A percentile compares a stretch with the other conserved stretches of the same genome.
Conservation (phyloP, 805 yeast genomes). For the Spathaspora sp. region DNA sequence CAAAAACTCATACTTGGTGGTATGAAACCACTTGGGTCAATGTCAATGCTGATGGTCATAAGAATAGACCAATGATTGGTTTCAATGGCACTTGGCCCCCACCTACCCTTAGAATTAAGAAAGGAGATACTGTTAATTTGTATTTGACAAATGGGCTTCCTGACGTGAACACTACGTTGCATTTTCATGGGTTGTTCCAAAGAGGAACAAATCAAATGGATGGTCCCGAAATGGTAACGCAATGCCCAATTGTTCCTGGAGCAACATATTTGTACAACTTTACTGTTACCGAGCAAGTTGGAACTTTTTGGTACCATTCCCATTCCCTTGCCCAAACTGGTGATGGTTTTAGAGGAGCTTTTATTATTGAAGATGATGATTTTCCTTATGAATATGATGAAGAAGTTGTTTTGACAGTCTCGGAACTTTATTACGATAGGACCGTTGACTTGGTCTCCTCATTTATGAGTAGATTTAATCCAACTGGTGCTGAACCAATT, state of each 20-base stretch:
- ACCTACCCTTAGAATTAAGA: constrained; percentile 74
- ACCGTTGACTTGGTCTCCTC: constrained; percentile 42
- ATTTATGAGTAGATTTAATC: constrained; percentile 65
- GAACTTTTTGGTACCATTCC: constrained; percentile 97
- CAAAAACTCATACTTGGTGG: constrained; percentile 57
- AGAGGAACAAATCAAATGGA: constrained; percentile 76
- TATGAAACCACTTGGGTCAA: constrained; percentile 64
- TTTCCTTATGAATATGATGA: constrained; percentile 60
- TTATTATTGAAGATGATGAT: constrained; percentile 67
- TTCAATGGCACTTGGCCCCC: constrained; percentile 79
- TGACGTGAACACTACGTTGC: constrained; percentile 70
- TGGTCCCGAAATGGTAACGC: constrained; percentile 85
- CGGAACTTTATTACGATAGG: constrained; percentile 63
- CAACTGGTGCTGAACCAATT: constrained; percentile 83
- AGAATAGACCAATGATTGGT: constrained; percentile 56
- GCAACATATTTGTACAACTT: constrained; percentile 78
- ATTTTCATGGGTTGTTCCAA: constrained; percentile 93
- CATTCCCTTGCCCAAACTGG: constrained; percentile 88
- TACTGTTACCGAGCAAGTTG: constrained; percentile 73
- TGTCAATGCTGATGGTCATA: constrained; percentile 67
- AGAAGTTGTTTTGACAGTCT: constrained; percentile 51
- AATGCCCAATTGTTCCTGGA: constrained; percentile 86
- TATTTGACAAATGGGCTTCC: constrained; percentile 73
- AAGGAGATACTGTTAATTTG: constrained; percentile 75
- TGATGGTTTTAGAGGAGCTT: constrained; percentile 84